phyloP scores from a whole-genome alignment of 164 flowering plant genomes.

The Cinnamomum chago region DNA sequence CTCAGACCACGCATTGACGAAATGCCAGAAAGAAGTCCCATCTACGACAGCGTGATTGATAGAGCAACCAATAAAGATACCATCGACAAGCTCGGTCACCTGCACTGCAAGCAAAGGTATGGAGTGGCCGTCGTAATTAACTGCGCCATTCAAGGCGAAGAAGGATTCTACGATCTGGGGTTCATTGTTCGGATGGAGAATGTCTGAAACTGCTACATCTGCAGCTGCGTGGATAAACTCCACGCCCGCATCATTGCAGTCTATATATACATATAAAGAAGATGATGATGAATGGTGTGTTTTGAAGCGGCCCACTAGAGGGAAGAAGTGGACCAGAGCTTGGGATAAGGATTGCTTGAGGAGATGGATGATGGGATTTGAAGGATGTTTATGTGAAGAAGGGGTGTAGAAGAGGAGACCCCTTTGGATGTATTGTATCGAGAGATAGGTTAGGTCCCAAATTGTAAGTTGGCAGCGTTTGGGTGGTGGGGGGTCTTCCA shows the following conservation, averaged over 20 bases:
- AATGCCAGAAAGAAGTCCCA: constrained; percentile 6
- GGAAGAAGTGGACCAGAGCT: constrained; percentile 47
- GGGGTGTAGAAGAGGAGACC: constrained; percentile 32
- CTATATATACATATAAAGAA: constrained; percentile 27
- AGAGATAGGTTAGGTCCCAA: constrained; percentile 27
- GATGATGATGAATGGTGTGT: constrained; percentile 23
- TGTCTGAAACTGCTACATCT: constrained; percentile 26
- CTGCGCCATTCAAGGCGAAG: constrained; percentile 37
- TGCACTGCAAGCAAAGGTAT: constrained; percentile 43
- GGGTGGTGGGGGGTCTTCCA: not conserved
- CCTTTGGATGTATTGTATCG: constrained; percentile 21
- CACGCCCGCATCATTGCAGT: constrained; percentile 52
- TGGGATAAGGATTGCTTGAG: constrained; percentile 46
- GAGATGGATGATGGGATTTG: not conserved
- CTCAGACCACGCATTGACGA: constrained; percentile 20
- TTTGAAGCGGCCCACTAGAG: constrained; percentile 44
- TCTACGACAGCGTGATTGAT: constrained; percentile 18
- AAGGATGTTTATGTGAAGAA: too few relatives aligned
- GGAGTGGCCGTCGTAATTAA: constrained; percentile 51
- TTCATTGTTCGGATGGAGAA: constrained; percentile 41
- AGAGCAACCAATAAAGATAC: constrained; percentile 16
- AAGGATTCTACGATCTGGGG: constrained; percentile 44
- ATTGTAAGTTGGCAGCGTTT: not conserved
- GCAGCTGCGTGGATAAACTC: constrained; percentile 38
- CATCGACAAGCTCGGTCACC: constrained; percentile 18